Evolutionary conservation across 1,284 basidiomycete species (phyloP), one percentile per base, ranked within the genome.

Genomic region (Sporisorium reilianum): DNA sequence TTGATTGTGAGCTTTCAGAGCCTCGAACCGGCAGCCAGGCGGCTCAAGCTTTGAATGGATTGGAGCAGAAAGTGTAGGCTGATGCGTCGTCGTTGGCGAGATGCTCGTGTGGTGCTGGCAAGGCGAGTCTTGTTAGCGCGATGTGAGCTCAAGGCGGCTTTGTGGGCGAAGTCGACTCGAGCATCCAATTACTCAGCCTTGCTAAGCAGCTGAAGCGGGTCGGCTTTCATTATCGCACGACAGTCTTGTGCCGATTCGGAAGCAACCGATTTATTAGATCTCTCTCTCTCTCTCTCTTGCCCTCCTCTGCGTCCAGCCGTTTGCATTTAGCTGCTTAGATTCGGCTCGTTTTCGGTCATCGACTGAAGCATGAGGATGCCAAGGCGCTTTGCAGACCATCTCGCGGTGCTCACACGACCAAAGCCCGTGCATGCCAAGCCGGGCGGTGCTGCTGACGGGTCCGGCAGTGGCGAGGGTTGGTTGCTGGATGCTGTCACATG

Each of bases 371-470:
- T 20, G 38, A 9, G 2, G 14, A 41, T 41, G 38, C 38, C 38
- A 41, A 41, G 38, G 38, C n/a, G 16, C 18, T 2, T 5, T 30
- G 5, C 28, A 30, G 4, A 11, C 7, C 7, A 38, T 16, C 8
- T 11, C 7, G 18, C 45, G 45, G 26, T 20, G 46, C 28, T 48
- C 46, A 30, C 46, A 48, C 26, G 46, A 48, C 46, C 46, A 41
- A 41, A 41, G 5, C 1, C 38, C 38, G 38, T 5, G 38, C 3
- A 48, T 30, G 46, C 46, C 46, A 48, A 48, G 46, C 4, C 46
- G 28, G 46, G 46, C 46, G 46, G 46, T 48, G 28, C 46, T 30
- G 28, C 28, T 48, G n/a, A 46, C 18, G n/a, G n/a, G n/a, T 18
- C n/a, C 8, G 26, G 45, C 26, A 46, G 45, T 46, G n/a, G 45